Base-by-base conservation (phyloP, 345 rosid genomes). In the Sisymbrium irio region DNA sequence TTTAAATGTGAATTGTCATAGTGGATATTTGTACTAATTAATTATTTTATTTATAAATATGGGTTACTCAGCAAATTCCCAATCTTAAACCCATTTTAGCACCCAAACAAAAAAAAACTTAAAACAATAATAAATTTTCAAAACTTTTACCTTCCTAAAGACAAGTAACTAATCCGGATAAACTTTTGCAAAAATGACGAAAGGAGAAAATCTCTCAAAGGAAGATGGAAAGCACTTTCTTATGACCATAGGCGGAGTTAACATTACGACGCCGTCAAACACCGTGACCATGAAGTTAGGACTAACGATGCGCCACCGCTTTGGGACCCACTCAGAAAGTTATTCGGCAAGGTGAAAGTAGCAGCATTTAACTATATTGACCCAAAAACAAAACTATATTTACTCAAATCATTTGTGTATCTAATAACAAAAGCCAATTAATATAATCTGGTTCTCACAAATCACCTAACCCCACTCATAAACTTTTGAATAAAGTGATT, bases 141-240 rank as follows among this genome's bases (percentile, higher is more conserved):
- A 32, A 55, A 46, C 9, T 17, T 30, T 33, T 20, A 19, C 28
- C 35, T 35, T 9, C 27, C n/a, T 10, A 27, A 17, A 54, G 19
- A 53, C 39, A 53, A 49, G 28, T 19, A 11, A 13, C 11, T 37
- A 44, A 44, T 27, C 27, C 20, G 27, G 18, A 46, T 9, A 46
- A 18, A 46, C 25, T 46, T 46, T 39, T 9, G 12, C 25, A 8
- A 17, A 15, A 11, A 40, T 67, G 28, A 67, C 32, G 41, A 55
- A 9, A 59, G 36, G 28, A 18, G 27, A 49, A 49, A 49, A 19
- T 20, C 20, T 49, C 28, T 49, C 25, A 9, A 45, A 19, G 53
- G 53, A 18, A 46, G 61, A 67, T 51, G 8, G 62, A 54, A 69
- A 32, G 45, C 45, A 69, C 35, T 69, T 57, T 57, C 45, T 25